A percentile compares a stretch with the other conserved stretches of the same genome.
phyloP scores from a whole-genome alignment of 352 stramenopile genomes.

The Pythium grandisporangium region DNA sequence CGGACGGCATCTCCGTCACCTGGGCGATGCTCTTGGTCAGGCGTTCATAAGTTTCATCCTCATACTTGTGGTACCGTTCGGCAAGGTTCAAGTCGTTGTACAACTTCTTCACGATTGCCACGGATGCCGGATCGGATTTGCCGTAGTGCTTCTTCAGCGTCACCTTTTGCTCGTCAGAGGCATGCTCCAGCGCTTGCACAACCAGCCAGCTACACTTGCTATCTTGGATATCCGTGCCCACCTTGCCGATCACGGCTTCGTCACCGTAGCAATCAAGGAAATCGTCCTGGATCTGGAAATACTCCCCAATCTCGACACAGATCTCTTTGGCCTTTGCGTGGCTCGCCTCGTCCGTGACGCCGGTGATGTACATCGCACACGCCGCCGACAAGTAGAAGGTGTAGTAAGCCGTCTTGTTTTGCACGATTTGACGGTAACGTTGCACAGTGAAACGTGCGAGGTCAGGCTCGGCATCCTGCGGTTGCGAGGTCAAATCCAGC shows the following conservation, averaged over 20 bases:
- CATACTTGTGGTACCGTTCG: constrained; percentile 87
- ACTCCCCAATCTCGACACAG: constrained; percentile 95
- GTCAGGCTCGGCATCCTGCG: constrained; percentile 68
- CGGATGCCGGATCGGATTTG: constrained; percentile 64
- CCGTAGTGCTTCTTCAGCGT: constrained; percentile 92
- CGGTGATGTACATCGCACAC: constrained; percentile 85
- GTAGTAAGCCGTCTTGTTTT: constrained; percentile 99
- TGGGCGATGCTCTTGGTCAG: constrained; percentile 74
- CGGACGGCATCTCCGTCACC: constrained; percentile 80
- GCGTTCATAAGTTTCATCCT: constrained; percentile 87
- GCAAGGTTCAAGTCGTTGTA: constrained; percentile 91
- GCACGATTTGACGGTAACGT: constrained; percentile 91
- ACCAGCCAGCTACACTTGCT: constrained; percentile 99
- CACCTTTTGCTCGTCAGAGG: constrained; percentile 61
- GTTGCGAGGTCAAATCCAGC: constrained; percentile 87
- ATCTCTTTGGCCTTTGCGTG: constrained; percentile 90
- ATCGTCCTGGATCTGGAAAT: constrained; percentile 99
- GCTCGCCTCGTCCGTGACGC: constrained; percentile 66
- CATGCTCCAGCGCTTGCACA: constrained; percentile 86
- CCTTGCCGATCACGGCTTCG: constrained; percentile 89
- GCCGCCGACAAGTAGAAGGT: constrained; percentile 97
- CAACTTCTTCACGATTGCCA: constrained; percentile 89
- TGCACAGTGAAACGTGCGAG: constrained; percentile 92
- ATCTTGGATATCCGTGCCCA: constrained; percentile 98
- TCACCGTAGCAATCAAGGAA: constrained; percentile 97